Conservation (phyloP, 768 basidiomycete species). For the Pleurotus ostreatus region DNA sequence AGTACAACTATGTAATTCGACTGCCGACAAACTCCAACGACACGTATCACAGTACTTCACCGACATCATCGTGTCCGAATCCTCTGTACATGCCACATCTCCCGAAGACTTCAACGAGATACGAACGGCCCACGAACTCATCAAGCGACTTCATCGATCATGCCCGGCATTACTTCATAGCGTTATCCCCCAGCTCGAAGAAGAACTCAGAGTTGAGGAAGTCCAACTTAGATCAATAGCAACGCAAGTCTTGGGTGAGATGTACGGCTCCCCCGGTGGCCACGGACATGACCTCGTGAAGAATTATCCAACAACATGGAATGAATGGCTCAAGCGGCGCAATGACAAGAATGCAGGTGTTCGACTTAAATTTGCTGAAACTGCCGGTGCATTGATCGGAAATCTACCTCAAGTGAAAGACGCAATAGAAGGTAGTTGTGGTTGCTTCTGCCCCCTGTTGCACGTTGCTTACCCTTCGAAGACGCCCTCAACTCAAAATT, state of each 20-base stretch:
- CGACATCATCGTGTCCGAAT: constrained; percentile 70
- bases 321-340: constrained; percentile 72
- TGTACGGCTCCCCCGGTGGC: constrained; percentile 80
- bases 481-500: constrained; percentile 64
- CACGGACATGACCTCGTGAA: constrained; percentile 55
- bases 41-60: constrained; percentile 91
- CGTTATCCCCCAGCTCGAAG: constrained; percentile 90
- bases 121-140: constrained; percentile 75
- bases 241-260: constrained; percentile 84
- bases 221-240: constrained; percentile 68
- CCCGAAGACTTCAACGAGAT: constrained; percentile 70
- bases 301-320: constrained; percentile 85
- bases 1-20: constrained; percentile 78
- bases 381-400: constrained; percentile 53
- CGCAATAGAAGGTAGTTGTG: constrained; percentile 63
- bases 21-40: constrained; percentile 83
- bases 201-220: constrained; percentile 80
- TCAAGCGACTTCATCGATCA: constrained; percentile 75
- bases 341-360: constrained; percentile 72
- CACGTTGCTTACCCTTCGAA: constrained; percentile 18
- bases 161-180: constrained; percentile 82
- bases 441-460: no score
- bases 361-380: constrained; percentile 76
- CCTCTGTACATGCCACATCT: constrained; percentile 26
- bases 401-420: constrained; percentile 65